phyloP scores from a whole-genome alignment of 768 basidiomycete genomes.

The Boletus reticulatus region DNA sequence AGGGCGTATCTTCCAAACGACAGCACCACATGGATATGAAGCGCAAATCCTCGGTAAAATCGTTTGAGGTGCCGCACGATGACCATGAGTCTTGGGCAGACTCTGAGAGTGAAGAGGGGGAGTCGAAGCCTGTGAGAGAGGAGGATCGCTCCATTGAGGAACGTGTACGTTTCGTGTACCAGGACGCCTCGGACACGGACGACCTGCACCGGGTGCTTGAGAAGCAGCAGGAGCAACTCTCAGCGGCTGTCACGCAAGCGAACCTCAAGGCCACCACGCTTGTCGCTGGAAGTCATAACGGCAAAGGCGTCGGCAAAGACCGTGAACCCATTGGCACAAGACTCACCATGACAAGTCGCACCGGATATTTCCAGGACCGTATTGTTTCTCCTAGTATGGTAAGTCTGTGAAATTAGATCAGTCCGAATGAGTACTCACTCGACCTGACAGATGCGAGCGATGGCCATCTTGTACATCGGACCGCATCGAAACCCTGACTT shows the following conservation, averaged over 20 bases:
- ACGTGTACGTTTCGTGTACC: constrained; percentile 62
- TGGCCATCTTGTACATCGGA: constrained; percentile 97
- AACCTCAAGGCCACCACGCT: constrained; percentile 42
- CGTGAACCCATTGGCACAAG: constrained; percentile 77
- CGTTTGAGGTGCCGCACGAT: constrained; percentile 27
- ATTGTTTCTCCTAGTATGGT: constrained; percentile 97
- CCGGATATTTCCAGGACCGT: constrained; percentile 90
- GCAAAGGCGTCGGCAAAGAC: constrained; percentile 31
- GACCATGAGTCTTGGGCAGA: constrained; percentile 55
- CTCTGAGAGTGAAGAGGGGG: constrained; percentile 49
- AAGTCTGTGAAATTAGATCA: constrained; percentile 30
- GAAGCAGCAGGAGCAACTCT: constrained; percentile 51
- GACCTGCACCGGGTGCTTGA: constrained; percentile 32
- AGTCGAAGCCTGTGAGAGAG: constrained; percentile 50
- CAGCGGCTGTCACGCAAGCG: constrained; percentile 50
- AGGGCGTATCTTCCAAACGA: constrained; percentile 17
- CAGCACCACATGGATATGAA: constrained; percentile 23
- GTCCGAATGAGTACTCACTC: constrained; percentile 8
- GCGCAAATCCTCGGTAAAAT: constrained; percentile 29
- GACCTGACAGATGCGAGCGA: constrained; percentile 92
- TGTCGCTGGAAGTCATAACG: constrained; percentile 31
- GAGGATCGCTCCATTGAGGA: constrained; percentile 76
- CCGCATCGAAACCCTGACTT: constrained; percentile 94
- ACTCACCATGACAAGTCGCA: constrained; percentile 92
- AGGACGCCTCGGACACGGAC: constrained; percentile 14